These are phyloP conservation scores for Eleusine coracana DNA, from an alignment of 176 grass and related monocot genomes.

Conservation along the genomic window DNA sequence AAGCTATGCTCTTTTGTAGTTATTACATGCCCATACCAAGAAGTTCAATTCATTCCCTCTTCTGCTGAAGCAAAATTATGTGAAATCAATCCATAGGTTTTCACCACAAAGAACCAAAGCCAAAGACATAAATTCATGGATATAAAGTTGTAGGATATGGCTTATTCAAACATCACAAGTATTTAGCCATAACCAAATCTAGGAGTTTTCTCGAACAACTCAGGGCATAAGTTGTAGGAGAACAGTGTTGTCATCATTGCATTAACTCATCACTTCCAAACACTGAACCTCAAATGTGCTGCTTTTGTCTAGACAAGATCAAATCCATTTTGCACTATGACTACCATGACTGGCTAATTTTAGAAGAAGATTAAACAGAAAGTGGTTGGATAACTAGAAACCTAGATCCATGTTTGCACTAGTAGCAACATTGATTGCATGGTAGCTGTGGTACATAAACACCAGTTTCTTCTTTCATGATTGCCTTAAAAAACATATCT, in stretches of 20 bases:
- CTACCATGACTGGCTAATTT: conserved; percentile 4
- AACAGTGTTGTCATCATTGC: background rate
- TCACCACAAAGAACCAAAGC: background rate
- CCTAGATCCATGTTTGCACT: background rate
- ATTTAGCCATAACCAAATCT: background rate
- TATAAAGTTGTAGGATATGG: background rate
- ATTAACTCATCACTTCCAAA: background rate
- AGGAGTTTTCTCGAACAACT: background rate
- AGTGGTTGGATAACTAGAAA: background rate
- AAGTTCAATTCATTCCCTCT: background rate
- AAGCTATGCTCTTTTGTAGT: background rate
- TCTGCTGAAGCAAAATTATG: background rate
- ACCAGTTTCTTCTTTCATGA: background rate
- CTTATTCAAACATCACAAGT: background rate
- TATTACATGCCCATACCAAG: background rate
- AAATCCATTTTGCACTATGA: background rate
- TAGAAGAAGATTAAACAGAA: background rate
- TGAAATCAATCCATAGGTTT: background rate
- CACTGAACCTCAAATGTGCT: background rate
- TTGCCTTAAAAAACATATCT: background rate
- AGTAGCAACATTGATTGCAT: background rate
- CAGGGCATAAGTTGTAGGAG: background rate
- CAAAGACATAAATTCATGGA: background rate
- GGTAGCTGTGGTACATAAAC: background rate
- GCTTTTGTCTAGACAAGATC: conserved; percentile 10